phyloP scores from a whole-genome alignment of 2,329 filamentous ascomycete genomes.

The Sporothrix curviconia region DNA sequence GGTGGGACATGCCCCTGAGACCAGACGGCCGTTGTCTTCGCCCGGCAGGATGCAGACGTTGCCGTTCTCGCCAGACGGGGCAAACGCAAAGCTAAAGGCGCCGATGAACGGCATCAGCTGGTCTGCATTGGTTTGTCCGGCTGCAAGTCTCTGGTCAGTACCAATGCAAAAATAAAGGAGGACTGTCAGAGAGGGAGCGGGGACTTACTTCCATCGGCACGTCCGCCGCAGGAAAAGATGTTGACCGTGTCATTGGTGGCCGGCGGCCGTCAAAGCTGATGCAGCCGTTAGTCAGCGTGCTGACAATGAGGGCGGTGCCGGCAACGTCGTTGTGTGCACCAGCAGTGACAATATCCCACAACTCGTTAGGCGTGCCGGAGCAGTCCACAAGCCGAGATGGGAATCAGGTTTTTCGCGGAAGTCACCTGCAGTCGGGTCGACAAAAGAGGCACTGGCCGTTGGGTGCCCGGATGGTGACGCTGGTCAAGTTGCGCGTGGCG shows the following conservation, averaged over 20 bases:
- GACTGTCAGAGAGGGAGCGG: conserved; percentile 15
- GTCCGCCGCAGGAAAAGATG: conserved; percentile 47
- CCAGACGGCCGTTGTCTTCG: conserved; percentile 21
- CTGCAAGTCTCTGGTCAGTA: too few relatives aligned
- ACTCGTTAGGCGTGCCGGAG: conserved; percentile 38
- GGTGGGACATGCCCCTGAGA: conserved; percentile 26
- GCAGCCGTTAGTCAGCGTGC: conserved; percentile 45
- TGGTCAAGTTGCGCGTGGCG: conserved; percentile 40
- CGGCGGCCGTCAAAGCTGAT: conserved; percentile 43
- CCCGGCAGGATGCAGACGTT: conserved; percentile 38
- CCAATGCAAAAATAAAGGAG: too few relatives aligned
- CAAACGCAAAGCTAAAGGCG: conserved; percentile 36
- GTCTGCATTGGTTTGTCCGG: conserved; percentile 39
- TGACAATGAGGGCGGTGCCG: conserved; percentile 40
- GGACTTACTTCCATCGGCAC: conserved; percentile 39
- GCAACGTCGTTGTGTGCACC: conserved; percentile 43
- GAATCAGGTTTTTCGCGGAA: conserved; percentile 49
- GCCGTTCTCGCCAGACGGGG: conserved; percentile 38
- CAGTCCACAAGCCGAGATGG: conserved; percentile 40
- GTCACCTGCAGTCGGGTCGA: conserved; percentile 47
- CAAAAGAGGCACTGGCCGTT: conserved; percentile 45
- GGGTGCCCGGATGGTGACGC: conserved; percentile 39
- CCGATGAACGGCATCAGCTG: conserved; percentile 45
- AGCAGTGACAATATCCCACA: conserved; percentile 45
- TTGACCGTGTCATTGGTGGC: conserved; percentile 40